Percentiles rank a stretch among this genome's conserved stretches.
These are phyloP conservation scores for Fusarium sp. DNA, from an alignment of 2,329 filamentous ascomycete genomes.

Conservation along the genomic window DNA sequence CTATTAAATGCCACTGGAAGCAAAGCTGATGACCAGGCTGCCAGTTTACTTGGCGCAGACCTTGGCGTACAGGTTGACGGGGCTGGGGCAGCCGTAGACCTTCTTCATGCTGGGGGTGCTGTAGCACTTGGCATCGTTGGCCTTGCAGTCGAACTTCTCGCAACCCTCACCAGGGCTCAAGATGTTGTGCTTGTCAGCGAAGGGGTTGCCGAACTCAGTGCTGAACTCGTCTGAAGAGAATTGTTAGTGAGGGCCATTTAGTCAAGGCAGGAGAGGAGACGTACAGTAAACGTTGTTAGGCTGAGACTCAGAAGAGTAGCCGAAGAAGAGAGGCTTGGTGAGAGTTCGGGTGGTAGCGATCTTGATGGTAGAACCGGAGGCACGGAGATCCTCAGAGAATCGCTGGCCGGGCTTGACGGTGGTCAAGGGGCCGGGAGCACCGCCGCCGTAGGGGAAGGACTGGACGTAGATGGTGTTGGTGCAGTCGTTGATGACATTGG, in stretches of 20 bases:
- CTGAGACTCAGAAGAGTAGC: conserved; percentile 50
- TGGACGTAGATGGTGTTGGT: conserved; percentile 46
- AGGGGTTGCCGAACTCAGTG: conserved; percentile 52
- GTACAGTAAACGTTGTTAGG: conserved; percentile 52
- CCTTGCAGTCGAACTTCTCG: conserved; percentile 49
- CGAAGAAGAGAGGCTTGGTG: conserved; percentile 50
- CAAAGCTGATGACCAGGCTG: not conserved
- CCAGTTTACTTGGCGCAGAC: conserved; percentile 40
- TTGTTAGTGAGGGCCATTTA: conserved; percentile 1
- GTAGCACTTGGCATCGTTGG: conserved; percentile 50
- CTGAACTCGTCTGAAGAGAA: conserved; percentile 48
- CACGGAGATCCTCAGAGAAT: conserved; percentile 48
- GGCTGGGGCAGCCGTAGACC: conserved; percentile 52
- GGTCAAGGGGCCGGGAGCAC: conserved; percentile 44
- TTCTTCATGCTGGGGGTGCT: conserved; percentile 49
- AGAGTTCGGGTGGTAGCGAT: conserved; percentile 50
- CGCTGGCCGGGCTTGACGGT: conserved; percentile 45
- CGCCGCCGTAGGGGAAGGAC: conserved; percentile 47
- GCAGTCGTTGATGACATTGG: conserved; percentile 50
- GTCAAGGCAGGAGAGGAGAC: conserved; percentile 19
- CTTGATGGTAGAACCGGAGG: conserved; percentile 52
- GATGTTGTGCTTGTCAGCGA: conserved; percentile 47
- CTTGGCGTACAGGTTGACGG: conserved; percentile 47
- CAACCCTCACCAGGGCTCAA: conserved; percentile 50
- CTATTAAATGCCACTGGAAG: not conserved